phyloP scores from a whole-genome alignment of 768 basidiomycete genomes.

The Boletales sp. region DNA sequence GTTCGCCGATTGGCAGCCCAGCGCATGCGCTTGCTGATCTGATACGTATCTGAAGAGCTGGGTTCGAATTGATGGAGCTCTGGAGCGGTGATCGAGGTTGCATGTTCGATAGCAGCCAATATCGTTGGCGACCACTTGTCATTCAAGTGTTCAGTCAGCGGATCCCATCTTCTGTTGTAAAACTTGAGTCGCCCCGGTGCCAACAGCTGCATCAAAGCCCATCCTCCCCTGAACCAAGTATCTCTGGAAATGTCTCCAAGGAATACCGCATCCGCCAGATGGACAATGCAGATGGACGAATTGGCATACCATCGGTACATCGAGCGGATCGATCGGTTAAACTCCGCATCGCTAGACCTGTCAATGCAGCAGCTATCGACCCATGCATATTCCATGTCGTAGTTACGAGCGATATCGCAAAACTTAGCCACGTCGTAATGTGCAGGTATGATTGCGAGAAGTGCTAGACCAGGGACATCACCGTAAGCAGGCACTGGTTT shows the following conservation, averaged over 20 bases:
- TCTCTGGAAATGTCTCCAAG: not conserved
- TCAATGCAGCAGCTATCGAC: not conserved
- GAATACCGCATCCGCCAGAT: not conserved
- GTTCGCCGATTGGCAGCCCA: constrained; percentile 4
- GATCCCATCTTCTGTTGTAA: not conserved
- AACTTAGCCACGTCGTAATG: not conserved
- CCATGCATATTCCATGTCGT: not conserved
- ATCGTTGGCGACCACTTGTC: not conserved
- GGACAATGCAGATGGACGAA: not conserved
- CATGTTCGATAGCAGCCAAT: not conserved
- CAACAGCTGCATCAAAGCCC: constrained; percentile 9
- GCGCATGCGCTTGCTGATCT: not conserved
- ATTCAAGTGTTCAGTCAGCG: not conserved
- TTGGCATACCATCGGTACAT: not conserved
- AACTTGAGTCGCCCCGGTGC: constrained; percentile 7
- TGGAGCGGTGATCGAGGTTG: not conserved
- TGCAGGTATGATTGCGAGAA: not conserved
- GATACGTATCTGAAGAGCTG: not conserved
- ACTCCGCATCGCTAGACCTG: not conserved
- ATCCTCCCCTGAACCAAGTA: constrained; percentile 2
- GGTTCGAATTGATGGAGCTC: not conserved
- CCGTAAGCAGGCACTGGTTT: not conserved
- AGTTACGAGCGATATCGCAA: not conserved
- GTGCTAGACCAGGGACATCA: not conserved
- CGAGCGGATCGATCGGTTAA: not conserved